Evolutionary conservation across 805 yeast genomes (phyloP).

Genomic region (Debaryomyces castellii): DNA sequence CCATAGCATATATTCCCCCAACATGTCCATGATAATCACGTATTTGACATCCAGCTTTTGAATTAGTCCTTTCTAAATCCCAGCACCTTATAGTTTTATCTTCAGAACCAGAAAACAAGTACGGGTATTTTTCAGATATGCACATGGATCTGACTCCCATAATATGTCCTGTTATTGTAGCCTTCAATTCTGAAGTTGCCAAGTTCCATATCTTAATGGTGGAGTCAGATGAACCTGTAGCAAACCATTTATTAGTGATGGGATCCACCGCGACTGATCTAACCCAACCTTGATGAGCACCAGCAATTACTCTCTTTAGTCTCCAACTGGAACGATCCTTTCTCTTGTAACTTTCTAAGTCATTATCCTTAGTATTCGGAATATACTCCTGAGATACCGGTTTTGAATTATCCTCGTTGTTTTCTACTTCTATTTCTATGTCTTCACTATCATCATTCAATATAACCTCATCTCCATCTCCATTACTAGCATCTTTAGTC

Average conservation of each 20-base stretch:
- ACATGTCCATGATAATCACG: constrained; percentile 93
- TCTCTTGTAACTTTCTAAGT: background rate
- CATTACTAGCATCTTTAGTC: constrained; percentile 3
- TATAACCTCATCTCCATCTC: constrained; percentile 9
- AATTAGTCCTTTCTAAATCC: constrained; percentile 87
- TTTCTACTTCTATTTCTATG: background rate
- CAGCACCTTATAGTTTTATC: constrained; percentile 92
- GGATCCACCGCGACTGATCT: constrained; percentile 82
- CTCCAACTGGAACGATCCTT: constrained; percentile 48
- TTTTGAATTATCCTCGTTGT: background rate
- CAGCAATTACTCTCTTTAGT: constrained; percentile 64
- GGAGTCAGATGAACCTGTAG: constrained; percentile 85
- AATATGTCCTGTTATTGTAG: constrained; percentile 86
- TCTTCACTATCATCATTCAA: constrained; percentile 13
- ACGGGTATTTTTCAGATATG: constrained; percentile 76
- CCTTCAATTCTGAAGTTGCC: constrained; percentile 63
- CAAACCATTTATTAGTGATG: constrained; percentile 80
- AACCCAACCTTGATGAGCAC: constrained; percentile 93
- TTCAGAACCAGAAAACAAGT: constrained; percentile 88
- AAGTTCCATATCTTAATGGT: constrained; percentile 92
- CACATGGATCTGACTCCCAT: constrained; percentile 83
- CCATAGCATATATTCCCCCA: constrained; percentile 83
- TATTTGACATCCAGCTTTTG: constrained; percentile 49
- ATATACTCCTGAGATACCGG: background rate
- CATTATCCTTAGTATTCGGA: background rate